phyloP scores from a whole-genome alignment of 2,329 filamentous ascomycete species.

The Cladobotryum protrusum region DNA sequence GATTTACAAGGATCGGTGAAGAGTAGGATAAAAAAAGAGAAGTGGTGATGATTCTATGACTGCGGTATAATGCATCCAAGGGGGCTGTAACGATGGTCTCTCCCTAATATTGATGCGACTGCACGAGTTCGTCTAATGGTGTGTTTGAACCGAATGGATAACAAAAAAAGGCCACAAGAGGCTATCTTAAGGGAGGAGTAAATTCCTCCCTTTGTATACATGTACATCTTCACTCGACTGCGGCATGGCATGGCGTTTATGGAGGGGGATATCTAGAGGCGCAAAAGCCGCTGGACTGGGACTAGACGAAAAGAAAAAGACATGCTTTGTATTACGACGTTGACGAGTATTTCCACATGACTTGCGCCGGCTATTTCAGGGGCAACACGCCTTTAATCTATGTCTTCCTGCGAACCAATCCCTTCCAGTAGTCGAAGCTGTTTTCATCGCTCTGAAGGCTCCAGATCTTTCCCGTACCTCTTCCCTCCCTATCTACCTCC shows the following conservation, averaged over 20 bases:
- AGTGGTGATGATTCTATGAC: slow-evolving; percentile 1
- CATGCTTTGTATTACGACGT: neutral
- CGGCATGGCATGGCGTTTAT: slow-evolving; percentile 48
- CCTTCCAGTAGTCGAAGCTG: slow-evolving; percentile 96
- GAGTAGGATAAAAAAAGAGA: neutral
- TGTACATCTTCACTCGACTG: slow-evolving; percentile 50
- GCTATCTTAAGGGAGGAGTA: neutral
- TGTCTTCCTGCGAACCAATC: slow-evolving; percentile 73
- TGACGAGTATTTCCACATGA: neutral
- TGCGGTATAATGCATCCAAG: slow-evolving; percentile 2
- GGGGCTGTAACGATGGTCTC: neutral
- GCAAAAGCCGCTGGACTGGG: slow-evolving; percentile 24
- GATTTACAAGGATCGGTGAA: slow-evolving; percentile 77
- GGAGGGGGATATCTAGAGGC: slow-evolving; percentile 22
- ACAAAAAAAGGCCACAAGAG: neutral
- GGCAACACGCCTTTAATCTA: slow-evolving; percentile 27
- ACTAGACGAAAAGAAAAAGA: slow-evolving; percentile 12
- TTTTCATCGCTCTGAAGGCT: slow-evolving; percentile 93
- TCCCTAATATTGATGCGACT: neutral
- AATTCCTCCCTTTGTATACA: slow-evolving; percentile 28
- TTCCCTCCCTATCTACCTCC: slow-evolving; percentile 68
- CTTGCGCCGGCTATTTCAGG: neutral
- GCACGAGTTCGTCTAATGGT: neutral
- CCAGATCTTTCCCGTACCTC: slow-evolving; percentile 70
- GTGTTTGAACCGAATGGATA: neutral